phyloP scores from a whole-genome alignment of 129 eudicot genomes.

The Lactuca saligna region DNA sequence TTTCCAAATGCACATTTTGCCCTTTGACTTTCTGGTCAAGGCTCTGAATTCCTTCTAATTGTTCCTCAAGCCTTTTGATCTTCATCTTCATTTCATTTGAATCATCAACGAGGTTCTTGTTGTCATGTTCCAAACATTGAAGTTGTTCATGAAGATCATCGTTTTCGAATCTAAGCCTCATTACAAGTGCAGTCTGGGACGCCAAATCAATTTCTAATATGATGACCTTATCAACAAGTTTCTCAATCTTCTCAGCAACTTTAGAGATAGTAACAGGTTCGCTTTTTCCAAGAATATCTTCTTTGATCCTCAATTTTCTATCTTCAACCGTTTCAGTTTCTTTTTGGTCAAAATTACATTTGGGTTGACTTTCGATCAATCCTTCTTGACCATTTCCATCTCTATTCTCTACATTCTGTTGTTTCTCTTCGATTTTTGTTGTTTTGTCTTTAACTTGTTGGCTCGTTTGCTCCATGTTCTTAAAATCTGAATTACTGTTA shows the following conservation, averaged over 20 bases:
- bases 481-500: background rate
- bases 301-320: conserved; percentile 33
- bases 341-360: conserved; percentile 13
- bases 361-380: background rate
- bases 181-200: conserved; percentile 53
- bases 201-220: conserved; percentile 45
- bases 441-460: conserved; percentile 25
- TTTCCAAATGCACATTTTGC: conserved; percentile 36
- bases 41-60: conserved; percentile 37
- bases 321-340: conserved; percentile 20
- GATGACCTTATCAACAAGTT: conserved; percentile 61
- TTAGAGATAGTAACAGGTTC: conserved; percentile 42
- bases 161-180: conserved; percentile 46
- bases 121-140: conserved; percentile 42
- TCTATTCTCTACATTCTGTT: conserved; percentile 10
- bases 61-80: conserved; percentile 52
- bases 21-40: conserved; percentile 39
- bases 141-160: conserved; percentile 46
- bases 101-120: conserved; percentile 29
- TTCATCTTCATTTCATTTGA: conserved; percentile 37
- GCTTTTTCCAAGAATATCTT: conserved; percentile 30
- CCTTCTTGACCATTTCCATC: conserved; percentile 5
- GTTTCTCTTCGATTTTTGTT: conserved; percentile 32
- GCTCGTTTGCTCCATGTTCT: conserved; percentile 23
- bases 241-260: conserved; percentile 68